These are phyloP conservation scores for Nyctanthes arbortristis DNA, from an alignment of 257 asterid genomes.

Conservation along the genomic window DNA sequence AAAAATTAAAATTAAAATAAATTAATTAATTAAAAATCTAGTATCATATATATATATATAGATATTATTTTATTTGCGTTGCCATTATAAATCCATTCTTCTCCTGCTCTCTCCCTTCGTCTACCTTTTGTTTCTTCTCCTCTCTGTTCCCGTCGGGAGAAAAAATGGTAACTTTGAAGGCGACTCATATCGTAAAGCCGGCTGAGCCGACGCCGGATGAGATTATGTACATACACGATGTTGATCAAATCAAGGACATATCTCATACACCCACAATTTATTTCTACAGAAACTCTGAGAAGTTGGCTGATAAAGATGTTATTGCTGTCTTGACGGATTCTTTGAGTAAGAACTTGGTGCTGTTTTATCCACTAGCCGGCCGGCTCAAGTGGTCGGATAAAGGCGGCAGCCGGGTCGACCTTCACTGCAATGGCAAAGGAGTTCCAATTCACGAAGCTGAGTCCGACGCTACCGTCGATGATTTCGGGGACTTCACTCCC, in stretches of 20 bases:
- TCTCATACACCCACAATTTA: conserved; percentile 61
- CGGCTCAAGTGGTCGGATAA: conserved; percentile 44
- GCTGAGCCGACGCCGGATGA: conserved; percentile 49
- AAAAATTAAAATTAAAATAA: too few relatives aligned
- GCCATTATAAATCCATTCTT: not conserved
- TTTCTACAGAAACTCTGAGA: conserved; percentile 35
- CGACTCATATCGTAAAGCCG: conserved; percentile 55
- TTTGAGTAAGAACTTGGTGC: conserved; percentile 44
- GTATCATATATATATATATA: too few relatives aligned
- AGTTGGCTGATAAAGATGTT: conserved; percentile 18
- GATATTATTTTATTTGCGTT: too few relatives aligned
- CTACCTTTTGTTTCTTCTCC: not conserved
- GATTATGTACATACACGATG: conserved; percentile 38
- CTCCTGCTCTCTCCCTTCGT: not conserved
- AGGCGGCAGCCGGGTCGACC: conserved; percentile 60
- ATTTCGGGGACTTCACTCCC: conserved; percentile 57
- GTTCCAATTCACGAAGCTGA: conserved; percentile 54
- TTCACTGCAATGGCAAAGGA: conserved; percentile 53
- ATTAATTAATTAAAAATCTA: too few relatives aligned
- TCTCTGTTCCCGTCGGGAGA: not conserved
- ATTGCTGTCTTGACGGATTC: conserved; percentile 28
- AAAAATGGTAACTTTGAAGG: conserved; percentile 36
- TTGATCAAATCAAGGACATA: conserved; percentile 56
- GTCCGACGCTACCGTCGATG: conserved; percentile 42
- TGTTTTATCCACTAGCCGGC: conserved; percentile 63